Evolutionary conservation across 768 basidiomycete genomes (phyloP), one percentile per base, ranked within the genome.

Genomic region (Rhodotorula babjevae): DNA sequence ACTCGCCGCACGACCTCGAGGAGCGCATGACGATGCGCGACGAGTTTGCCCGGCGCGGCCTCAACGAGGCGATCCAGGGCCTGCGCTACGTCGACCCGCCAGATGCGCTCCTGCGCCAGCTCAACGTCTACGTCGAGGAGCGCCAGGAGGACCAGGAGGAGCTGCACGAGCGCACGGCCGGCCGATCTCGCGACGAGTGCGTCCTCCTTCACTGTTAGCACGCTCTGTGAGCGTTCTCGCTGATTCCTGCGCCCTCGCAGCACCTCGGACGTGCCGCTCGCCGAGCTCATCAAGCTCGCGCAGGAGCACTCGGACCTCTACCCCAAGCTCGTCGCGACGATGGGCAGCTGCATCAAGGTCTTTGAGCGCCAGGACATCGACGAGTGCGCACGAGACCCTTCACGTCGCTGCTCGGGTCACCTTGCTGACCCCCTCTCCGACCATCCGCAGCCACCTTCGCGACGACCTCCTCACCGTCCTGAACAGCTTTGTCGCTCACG

Each of bases 101-200:
- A 14, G 91, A 89, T n/a, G 79, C 77, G 8, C 81, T 95, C n/a
- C 79, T 90, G n/a, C 89, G 84, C 0, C 93, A 94, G 77, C 81
- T 93, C 12, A 86, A 89, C 72, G 84, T 91, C 40, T 95, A 93
- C 76, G 85, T 86, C 0, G 92, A 95, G 73, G 92, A 94, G 80
- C 90, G 91, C 76, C 90, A 88, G 58, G 92, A 94, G 77, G 93
- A 96, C 79, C 90, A 91, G 79, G 88, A 90, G 78, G 90, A 93
- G 62, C 85, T 91, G 81, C 87, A 87, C 52, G 88, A 93, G 73
- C 85, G 87, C 49, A 83, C 86, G 50, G 46, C 74, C 16, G 73
- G 73, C 10, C 73, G 62, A 15, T 19, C 66, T 25, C 56, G 67
- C 31, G 44, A 50, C 53, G 61, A 67, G 67, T 68, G 12, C 31